Base-by-base conservation (phyloP, 306 rosid genomes). In the Lathyrus oleraceus region DNA sequence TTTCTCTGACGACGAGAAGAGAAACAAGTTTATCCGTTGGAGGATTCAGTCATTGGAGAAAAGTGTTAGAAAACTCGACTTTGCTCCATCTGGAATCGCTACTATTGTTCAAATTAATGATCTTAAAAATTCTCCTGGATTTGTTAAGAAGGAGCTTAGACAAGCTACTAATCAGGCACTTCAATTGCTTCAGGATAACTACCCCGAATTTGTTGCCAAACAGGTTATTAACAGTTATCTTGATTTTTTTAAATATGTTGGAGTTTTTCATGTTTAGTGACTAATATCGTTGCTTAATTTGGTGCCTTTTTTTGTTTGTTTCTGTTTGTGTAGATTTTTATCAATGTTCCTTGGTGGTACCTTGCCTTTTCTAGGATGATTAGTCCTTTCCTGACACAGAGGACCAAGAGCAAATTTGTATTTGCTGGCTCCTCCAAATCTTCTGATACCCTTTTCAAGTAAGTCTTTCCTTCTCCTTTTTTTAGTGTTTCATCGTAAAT, bases 301-400 rank as follows among this genome's bases (percentile, higher is more conserved):
- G n/a, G n/a, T n/a, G n/a, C n/a, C n/a, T n/a, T n/a, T n/a, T n/a
- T n/a, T n/a, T n/a, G n/a, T n/a, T n/a, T n/a, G n/a, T n/a, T n/a
- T n/a, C n/a, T n/a, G n/a, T n/a, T n/a, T n/a, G n/a, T n/a, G n/a
- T n/a, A n/a, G n/a, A n/a, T n/a, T n/a, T 51, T 93, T 78, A 90
- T 93, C 78, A 93, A 90, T 70, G 97, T 85, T 45, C 98, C 98
- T 0, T 90, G 89, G 82, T 93, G 98, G 98, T 93, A 86, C 79
- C 93, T 86, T 28, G 97, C 98, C 38, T 79, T 93, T 49, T 86
- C 84, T 48, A 86, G 93, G 49, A 70, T 91, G 16, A 57, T 91
- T 36, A 81, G 89, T 51, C n/a, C n/a, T n/a, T n/a, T n/a, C n/a
- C n/a, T 91, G 57, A 91, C 97, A 10, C 96, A 87, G 77, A 80